A percentile compares a stretch with the other conserved stretches of the same genome.
Evolutionary conservation across 768 basidiomycete species (phyloP).

Genomic region (Lentinula aciculospora): DNA sequence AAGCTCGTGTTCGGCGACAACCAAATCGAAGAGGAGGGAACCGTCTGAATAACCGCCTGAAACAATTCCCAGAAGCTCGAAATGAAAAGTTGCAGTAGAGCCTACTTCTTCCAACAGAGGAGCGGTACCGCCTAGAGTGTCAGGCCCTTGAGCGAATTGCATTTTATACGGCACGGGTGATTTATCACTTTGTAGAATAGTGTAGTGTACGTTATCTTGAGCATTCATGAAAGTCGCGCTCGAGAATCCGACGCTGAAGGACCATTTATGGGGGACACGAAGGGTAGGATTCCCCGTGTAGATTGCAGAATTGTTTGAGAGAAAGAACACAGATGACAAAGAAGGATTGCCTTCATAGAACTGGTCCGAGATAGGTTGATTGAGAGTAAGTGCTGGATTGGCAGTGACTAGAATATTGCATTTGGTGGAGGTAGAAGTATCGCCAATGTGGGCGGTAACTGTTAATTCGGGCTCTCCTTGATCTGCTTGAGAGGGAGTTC

Average conservation of each 20-base stretch:
- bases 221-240: slow-evolving; percentile 51
- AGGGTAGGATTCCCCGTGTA: slow-evolving; percentile 45
- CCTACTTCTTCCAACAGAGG: slow-evolving; percentile 40
- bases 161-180: slow-evolving; percentile 73
- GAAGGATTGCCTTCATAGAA: slow-evolving; percentile 56
- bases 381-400: slow-evolving; percentile 46
- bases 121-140: slow-evolving; percentile 77
- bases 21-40: slow-evolving; percentile 55
- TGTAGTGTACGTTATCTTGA: slow-evolving; percentile 49
- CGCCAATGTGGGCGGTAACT: slow-evolving; percentile 55
- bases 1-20: slow-evolving; percentile 67
- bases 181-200: slow-evolving; percentile 60
- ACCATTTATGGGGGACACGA: slow-evolving; percentile 77
- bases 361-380: slow-evolving; percentile 50
- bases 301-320: slow-evolving; percentile 57
- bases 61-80: slow-evolving; percentile 68
- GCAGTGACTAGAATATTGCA: slow-evolving; percentile 56
- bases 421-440: slow-evolving; percentile 43
- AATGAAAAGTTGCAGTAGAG: slow-evolving; percentile 36
- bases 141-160: slow-evolving; percentile 53
- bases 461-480: slow-evolving; percentile 57
- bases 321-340: slow-evolving; percentile 71
- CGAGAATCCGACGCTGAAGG: slow-evolving; percentile 84
- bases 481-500: slow-evolving; percentile 60
- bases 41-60: slow-evolving; percentile 64